These are phyloP conservation scores for Solanum chilense DNA, from an alignment of 257 asterid genomes.

Conservation along the genomic window DNA sequence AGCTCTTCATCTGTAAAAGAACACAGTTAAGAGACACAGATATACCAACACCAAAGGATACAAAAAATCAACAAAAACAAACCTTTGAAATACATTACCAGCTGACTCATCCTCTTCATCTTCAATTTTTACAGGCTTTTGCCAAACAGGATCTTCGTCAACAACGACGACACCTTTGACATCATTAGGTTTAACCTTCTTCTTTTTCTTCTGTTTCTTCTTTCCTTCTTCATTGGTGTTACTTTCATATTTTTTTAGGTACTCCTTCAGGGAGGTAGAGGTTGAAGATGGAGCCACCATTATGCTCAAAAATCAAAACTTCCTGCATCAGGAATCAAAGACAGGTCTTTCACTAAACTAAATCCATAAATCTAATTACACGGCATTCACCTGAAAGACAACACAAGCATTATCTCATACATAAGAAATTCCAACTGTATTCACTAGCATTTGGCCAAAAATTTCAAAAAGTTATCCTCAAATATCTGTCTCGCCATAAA, in stretches of 20 bases:
- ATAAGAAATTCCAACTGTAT: not conserved
- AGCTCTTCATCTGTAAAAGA: conserved; percentile 56
- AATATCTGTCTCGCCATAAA: not conserved
- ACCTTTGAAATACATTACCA: conserved; percentile 22
- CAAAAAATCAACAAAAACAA: not conserved
- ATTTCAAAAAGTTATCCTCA: not conserved
- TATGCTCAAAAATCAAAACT: not conserved
- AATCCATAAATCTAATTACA: not conserved
- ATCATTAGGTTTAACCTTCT: conserved; percentile 24
- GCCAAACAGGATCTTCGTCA: conserved; percentile 84
- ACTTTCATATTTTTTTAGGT: conserved; percentile 57
- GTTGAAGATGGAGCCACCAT: conserved; percentile 41
- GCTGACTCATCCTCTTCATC: conserved; percentile 55
- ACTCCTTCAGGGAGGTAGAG: conserved; percentile 60
- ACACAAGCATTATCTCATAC: not conserved
- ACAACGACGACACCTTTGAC: conserved; percentile 45
- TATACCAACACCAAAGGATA: conserved; percentile 2
- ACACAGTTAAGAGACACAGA: not conserved
- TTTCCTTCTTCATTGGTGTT: conserved; percentile 32
- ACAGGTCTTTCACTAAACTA: not conserved
- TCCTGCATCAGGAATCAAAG: not conserved
- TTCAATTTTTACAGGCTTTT: conserved; percentile 46
- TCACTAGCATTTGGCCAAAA: not conserved
- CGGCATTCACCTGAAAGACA: not conserved
- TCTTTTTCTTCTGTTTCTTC: conserved; percentile 50